Evolutionary conservation across 768 basidiomycete species (phyloP).

Genomic region (Termitomyces sp.): DNA sequence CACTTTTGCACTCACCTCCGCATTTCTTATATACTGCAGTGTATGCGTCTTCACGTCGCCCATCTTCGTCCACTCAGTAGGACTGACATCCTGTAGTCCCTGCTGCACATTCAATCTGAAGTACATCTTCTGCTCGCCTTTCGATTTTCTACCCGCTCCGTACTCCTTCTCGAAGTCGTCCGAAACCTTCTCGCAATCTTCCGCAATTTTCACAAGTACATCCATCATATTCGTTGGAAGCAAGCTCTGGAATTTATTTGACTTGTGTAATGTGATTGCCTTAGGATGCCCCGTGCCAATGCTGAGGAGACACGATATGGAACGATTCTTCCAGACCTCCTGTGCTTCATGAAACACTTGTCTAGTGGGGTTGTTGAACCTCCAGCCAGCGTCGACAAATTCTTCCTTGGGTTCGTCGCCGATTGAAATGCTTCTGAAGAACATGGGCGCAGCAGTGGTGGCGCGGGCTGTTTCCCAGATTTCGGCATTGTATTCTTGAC

Average conservation of each 20-base stretch:
- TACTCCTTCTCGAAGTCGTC: not conserved
- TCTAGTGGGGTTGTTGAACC: constrained; percentile 10
- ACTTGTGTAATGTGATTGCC: too few species aligned
- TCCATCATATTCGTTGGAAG: not conserved
- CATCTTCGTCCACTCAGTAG: constrained; percentile 4
- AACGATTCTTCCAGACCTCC: not conserved
- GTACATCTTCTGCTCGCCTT: not conserved
- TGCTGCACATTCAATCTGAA: constrained; percentile 11
- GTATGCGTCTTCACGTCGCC: constrained; percentile 6
- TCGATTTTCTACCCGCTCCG: not conserved
- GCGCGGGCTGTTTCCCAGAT: too few species aligned
- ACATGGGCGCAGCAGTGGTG: constrained; percentile 2
- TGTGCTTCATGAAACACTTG: constrained; percentile 1
- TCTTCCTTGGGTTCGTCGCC: too few species aligned
- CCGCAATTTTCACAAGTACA: constrained; percentile 1
- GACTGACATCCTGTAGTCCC: constrained; percentile 3
- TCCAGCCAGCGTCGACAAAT: too few species aligned
- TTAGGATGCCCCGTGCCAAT: too few species aligned
- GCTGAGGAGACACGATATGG: constrained; percentile 4
- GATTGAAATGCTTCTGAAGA: constrained; percentile 18
- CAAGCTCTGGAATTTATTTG: not conserved
- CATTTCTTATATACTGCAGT: not conserved
- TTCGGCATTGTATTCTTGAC: too few species aligned
- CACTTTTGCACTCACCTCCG: not conserved
- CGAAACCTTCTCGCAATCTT: constrained; percentile 3